phyloP scores from a whole-genome alignment of 257 asterid species.

The Solanum piurae region DNA sequence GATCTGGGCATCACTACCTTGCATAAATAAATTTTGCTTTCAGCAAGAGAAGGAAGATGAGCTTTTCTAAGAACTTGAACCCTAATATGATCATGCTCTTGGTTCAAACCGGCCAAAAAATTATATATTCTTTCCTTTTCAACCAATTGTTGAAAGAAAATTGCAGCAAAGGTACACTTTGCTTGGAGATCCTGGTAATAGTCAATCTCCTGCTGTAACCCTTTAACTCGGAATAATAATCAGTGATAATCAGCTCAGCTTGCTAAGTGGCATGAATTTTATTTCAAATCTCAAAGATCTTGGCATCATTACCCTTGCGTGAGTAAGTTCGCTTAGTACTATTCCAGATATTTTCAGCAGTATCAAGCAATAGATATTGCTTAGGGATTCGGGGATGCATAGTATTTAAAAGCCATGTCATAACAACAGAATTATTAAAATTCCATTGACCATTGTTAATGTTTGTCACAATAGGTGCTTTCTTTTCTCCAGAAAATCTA shows the following conservation, averaged over 20 bases:
- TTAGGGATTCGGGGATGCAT: neutral
- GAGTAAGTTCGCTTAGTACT: neutral
- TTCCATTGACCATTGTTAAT: neutral
- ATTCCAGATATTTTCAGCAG: neutral
- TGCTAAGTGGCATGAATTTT: neutral
- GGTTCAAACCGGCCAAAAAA: neutral
- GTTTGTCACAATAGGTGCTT: neutral
- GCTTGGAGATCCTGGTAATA: neutral
- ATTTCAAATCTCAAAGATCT: neutral
- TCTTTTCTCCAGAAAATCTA: neutral
- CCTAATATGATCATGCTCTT: neutral
- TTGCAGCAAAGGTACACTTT: neutral
- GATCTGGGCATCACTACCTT: neutral
- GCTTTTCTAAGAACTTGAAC: neutral
- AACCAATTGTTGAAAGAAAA: neutral
- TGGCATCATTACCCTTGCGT: neutral
- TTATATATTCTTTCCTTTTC: neutral
- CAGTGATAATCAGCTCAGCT: neutral
- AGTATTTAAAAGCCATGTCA: neutral
- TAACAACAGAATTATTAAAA: neutral
- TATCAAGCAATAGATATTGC: neutral
- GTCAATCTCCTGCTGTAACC: neutral
- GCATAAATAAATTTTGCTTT: neutral
- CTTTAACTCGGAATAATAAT: neutral
- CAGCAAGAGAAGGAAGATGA: neutral